Conservation (phyloP, 1,284 basidiomycete genomes). For the Jaminaea rosea region DNA sequence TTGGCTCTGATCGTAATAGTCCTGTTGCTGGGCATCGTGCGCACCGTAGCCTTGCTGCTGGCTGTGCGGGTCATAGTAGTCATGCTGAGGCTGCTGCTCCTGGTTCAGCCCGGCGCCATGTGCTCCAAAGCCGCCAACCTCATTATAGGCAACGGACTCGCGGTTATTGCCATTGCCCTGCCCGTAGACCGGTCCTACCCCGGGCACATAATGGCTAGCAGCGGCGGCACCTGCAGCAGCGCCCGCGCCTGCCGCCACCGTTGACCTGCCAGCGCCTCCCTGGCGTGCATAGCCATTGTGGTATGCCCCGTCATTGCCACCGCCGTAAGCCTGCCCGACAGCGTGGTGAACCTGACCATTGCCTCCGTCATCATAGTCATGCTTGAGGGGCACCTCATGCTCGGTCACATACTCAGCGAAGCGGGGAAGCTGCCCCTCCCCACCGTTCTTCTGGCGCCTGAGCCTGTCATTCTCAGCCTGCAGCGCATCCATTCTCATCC, state of each 20-base stretch:
- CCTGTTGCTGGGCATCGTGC: slow-evolving; percentile 16
- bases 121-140: no score
- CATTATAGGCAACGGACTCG: no score
- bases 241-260: no score
- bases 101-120: slow-evolving; percentile 10
- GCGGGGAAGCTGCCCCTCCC: slow-evolving; percentile 26
- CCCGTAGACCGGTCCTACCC: slow-evolving; percentile 31
- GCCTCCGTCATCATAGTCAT: slow-evolving; percentile 26
- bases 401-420: slow-evolving; percentile 41
- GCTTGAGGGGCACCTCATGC: slow-evolving; percentile 32
- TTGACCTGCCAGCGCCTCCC: no score
- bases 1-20: slow-evolving; percentile 13
- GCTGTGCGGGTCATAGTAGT: neutral
- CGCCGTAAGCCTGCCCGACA: neutral
- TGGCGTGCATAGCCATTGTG: neutral
- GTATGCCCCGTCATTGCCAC: neutral
- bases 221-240: slow-evolving; percentile 12
- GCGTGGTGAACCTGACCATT: slow-evolving; percentile 4
- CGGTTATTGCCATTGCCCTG: neutral
- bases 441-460: slow-evolving; percentile 14
- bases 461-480: slow-evolving; percentile 32
- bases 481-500: slow-evolving; percentile 42
- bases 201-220: slow-evolving; percentile 11
- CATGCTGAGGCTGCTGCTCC: slow-evolving; percentile 10
- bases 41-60: neutral